Evolutionary conservation across 257 asterid species (phyloP).

Genomic region (Solanum appendiculatum): DNA sequence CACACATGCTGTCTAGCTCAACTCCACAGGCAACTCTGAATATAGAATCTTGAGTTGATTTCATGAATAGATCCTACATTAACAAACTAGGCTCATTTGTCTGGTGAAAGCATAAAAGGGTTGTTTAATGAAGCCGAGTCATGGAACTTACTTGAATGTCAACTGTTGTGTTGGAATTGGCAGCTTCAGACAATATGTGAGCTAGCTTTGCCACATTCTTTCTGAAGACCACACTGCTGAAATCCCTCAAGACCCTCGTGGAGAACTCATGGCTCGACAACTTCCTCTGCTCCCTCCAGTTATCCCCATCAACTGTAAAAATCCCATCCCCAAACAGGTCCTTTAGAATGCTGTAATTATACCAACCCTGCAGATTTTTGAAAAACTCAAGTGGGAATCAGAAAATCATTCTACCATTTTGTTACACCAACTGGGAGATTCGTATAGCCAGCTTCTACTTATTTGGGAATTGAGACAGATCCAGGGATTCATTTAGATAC

Average conservation of each 20-base stretch:
- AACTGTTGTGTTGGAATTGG: conserved; percentile 6
- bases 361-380: conserved; percentile 16
- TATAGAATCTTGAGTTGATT: conserved; percentile 41
- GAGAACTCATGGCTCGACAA: conserved; percentile 41
- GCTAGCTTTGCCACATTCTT: conserved; percentile 26
- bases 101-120: not conserved
- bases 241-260: conserved; percentile 25
- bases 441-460: not conserved
- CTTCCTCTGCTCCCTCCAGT: conserved; percentile 33
- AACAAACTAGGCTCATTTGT: not conserved
- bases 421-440: not conserved
- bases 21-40: conserved; percentile 49
- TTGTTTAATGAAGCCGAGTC: not conserved
- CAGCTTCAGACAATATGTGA: conserved; percentile 11
- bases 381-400: not conserved
- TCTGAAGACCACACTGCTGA: conserved; percentile 27
- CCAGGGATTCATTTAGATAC: not conserved
- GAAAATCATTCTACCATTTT: not conserved
- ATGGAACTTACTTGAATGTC: conserved; percentile 1
- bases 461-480: not conserved
- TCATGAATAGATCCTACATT: conserved; percentile 38
- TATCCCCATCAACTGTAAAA: conserved; percentile 37
- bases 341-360: conserved; percentile 15
- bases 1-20: conserved; percentile 41
- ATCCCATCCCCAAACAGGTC: conserved; percentile 43